phyloP scores from a whole-genome alignment of 2,329 filamentous ascomycete species.

The Neonectria neomacrospora region DNA sequence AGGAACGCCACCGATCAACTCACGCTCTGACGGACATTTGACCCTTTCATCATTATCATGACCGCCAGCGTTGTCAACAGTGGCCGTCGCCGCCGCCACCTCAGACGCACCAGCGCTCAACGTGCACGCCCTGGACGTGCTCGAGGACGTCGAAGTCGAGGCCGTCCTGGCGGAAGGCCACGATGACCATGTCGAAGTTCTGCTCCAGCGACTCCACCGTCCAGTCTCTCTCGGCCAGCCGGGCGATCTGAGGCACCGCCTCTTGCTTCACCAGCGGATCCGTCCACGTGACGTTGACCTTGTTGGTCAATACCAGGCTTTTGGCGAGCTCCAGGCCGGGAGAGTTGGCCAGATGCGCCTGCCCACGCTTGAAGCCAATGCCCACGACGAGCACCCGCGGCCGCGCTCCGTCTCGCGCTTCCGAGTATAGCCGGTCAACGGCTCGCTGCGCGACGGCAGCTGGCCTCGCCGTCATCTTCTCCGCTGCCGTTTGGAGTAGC shows the following conservation, averaged over 20 bases:
- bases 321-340: conserved; percentile 57
- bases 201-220: conserved; percentile 48
- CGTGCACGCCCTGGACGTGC: conserved; percentile 46
- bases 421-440: conserved; percentile 46
- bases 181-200: conserved; percentile 56
- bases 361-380: conserved; percentile 62
- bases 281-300: conserved; percentile 56
- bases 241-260: conserved; percentile 53
- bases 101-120: conserved; percentile 55
- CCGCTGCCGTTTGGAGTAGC: conserved; percentile 56
- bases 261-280: conserved; percentile 58
- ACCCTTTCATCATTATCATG: conserved; percentile 6
- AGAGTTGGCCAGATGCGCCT: conserved; percentile 59
- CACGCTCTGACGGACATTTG: neutral
- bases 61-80: neutral
- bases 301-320: conserved; percentile 49
- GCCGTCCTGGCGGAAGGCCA: conserved; percentile 55
- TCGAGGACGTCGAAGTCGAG: conserved; percentile 55
- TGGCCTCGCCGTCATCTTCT: conserved; percentile 57
- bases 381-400: conserved; percentile 57
- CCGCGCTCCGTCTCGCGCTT: conserved; percentile 13
- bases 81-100: neutral
- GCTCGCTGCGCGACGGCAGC: conserved; percentile 51
- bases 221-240: conserved; percentile 54
- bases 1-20: conserved; percentile 21